Base-by-base conservation (phyloP, 371 early-diverging fungal genomes). In the Mortierella sp. region DNA sequence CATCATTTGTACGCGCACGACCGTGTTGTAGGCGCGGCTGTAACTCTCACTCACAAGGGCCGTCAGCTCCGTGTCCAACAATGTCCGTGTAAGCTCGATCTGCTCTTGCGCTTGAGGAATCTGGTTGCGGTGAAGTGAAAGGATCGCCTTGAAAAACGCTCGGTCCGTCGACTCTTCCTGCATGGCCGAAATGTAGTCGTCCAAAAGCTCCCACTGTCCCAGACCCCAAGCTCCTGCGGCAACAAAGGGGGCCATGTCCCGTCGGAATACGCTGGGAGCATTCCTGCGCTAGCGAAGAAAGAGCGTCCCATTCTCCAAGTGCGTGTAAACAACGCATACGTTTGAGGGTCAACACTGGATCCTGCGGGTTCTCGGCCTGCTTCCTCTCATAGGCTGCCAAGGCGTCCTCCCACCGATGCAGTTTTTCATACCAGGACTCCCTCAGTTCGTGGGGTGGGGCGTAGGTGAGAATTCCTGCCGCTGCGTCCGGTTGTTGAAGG, bases 151-250 rank as follows among this genome's bases (percentile, higher is more conserved):
- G 92, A 95, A 96, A 80, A 97, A 96, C 31, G 94, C 88, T 38
- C 92, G 89, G 73, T 93, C 94, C 31, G 94, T 91, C 31, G 93
- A 91, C 47, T 96, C 95, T 14, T 92, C 90, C 68, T 96, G 95
- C 88, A 99, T 93, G 50, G 94, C 88, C 0, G 92, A 90, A 77
- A 98, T 94, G 81, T 97, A 99, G 57, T 97, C 95, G 68, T 97
- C 96, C 95, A 99, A 95, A 19, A 92, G 89, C 26, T 97, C 96
- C 95, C 97, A 97, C 77, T 98, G 95, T 13, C 96, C 95, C 16
- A 97, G 83, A 70, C 97, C 97, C 99, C 99, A 99, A 1, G 98
- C 96, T n/a, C 97, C 97, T 44, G 95, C 96, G 19, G 98, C 97
- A 11, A 96, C 98, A 48, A 95, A 92, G 21, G 96, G 95, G 0